phyloP scores from a whole-genome alignment of 176 grass and related monocot genomes.

The Juncus inflexus region DNA sequence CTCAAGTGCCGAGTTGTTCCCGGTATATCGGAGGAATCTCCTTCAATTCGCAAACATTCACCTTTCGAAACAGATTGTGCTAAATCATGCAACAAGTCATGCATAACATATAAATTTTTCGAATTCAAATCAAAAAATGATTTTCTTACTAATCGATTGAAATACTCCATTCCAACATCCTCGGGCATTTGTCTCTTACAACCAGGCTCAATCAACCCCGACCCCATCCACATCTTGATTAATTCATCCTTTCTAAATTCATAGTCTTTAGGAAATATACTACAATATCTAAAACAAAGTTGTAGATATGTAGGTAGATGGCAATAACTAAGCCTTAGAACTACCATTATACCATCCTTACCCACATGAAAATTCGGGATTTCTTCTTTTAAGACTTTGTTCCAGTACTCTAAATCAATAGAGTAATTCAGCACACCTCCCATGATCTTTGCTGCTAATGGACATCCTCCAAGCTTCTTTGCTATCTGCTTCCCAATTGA shows the following conservation, averaged over 20 bases:
- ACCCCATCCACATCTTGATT: conserved; percentile 43
- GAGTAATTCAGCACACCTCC: conserved; percentile 28
- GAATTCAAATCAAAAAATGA: conserved; percentile 42
- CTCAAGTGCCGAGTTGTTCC: conserved; percentile 16
- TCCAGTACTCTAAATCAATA: conserved; percentile 20
- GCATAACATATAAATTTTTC: conserved; percentile 29
- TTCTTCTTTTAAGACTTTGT: conserved; percentile 22
- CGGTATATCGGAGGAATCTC: not conserved
- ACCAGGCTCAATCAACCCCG: conserved; percentile 15
- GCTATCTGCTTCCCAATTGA: conserved; percentile 28
- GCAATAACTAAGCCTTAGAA: conserved; percentile 40
- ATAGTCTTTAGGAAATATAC: conserved; percentile 32
- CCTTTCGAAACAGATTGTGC: conserved; percentile 34
- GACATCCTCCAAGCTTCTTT: conserved; percentile 33
- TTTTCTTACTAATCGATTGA: conserved; percentile 35
- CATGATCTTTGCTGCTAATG: conserved; percentile 45
- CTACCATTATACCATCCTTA: conserved; percentile 24
- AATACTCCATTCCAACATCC: conserved; percentile 23
- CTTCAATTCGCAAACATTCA: conserved; percentile 31
- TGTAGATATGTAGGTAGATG: conserved; percentile 37
- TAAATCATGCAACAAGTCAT: conserved; percentile 56
- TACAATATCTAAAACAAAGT: conserved; percentile 53
- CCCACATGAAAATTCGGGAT: conserved; percentile 21
- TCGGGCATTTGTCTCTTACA: not conserved
- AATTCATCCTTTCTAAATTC: conserved; percentile 18